Evolutionary conservation across 2,329 filamentous ascomycete species (phyloP).

Genomic region (Xylariaceae sp.): DNA sequence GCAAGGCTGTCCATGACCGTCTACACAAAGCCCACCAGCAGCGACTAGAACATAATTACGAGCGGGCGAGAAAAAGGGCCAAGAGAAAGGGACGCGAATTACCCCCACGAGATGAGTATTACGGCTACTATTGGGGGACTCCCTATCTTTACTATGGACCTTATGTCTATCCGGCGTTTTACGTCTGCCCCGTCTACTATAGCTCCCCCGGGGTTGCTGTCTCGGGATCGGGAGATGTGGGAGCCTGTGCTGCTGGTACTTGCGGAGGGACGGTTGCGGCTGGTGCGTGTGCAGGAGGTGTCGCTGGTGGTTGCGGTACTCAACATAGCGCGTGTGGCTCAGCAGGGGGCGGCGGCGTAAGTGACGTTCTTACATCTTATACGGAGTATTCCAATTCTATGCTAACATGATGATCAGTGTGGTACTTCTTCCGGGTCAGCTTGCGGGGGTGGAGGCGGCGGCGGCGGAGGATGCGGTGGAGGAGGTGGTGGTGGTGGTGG

Average conservation of each 20-base stretch:
- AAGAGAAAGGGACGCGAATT: conserved; percentile 47
- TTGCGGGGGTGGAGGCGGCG: conserved; percentile 30
- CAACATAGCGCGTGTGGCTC: conserved; percentile 10
- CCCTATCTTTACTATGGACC: conserved; percentile 47
- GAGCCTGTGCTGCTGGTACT: conserved; percentile 45
- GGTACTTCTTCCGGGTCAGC: conserved; percentile 15
- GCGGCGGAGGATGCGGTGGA: conserved; percentile 14
- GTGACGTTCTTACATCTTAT: not conserved
- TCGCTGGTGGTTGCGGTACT: conserved; percentile 29
- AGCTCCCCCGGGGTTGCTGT: conserved; percentile 38
- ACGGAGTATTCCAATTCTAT: too few relatives aligned
- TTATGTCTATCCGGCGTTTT: conserved; percentile 40
- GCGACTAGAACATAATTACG: conserved; percentile 55
- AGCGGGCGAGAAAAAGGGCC: conserved; percentile 49
- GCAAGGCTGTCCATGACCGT: conserved; percentile 33
- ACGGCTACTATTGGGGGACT: conserved; percentile 52
- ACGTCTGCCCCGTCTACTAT: conserved; percentile 25
- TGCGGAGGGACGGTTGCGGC: conserved; percentile 41
- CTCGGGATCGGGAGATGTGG: conserved; percentile 38
- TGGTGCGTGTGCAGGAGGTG: conserved; percentile 39
- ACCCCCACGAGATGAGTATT: conserved; percentile 48
- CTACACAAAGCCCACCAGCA: conserved; percentile 34
- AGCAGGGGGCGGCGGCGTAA: conserved; percentile 20
- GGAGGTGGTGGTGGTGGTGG: not conserved
- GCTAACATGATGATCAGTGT: conserved; percentile 17